These are phyloP conservation scores for Calophaca sinica DNA, from an alignment of 306 rosid genomes.

Conservation along the genomic window DNA sequence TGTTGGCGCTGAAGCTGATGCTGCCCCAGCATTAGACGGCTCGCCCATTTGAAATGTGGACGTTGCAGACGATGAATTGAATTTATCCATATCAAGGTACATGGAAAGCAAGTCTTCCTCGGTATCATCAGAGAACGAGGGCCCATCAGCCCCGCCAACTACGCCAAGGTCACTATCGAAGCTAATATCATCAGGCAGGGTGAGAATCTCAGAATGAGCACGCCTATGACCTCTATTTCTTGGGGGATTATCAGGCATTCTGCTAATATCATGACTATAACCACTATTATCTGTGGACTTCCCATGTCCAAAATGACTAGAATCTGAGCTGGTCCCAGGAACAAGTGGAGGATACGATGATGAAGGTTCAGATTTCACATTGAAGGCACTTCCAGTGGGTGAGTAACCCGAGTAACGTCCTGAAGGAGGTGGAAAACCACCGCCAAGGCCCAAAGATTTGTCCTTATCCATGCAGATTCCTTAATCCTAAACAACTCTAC, in stretches of 20 bases:
- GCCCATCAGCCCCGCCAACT: conserved; percentile 89
- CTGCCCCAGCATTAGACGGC: conserved; percentile 55
- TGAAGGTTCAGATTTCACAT: conserved; percentile 71
- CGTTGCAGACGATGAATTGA: conserved; percentile 84
- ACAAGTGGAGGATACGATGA: conserved; percentile 64
- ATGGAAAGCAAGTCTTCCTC: conserved; percentile 90
- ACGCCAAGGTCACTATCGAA: conserved; percentile 95
- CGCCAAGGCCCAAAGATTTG: conserved; percentile 66
- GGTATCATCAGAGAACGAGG: conserved; percentile 88
- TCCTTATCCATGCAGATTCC: conserved; percentile 74
- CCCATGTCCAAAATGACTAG: conserved; percentile 67
- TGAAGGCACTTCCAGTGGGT: conserved; percentile 58
- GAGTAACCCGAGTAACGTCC: conserved; percentile 71
- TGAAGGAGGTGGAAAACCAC: conserved; percentile 78
- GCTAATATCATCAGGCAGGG: conserved; percentile 93
- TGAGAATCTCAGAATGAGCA: conserved; percentile 91
- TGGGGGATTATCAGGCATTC: conserved; percentile 92
- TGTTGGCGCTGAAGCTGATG: conserved; percentile 25
- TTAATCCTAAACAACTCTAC: conserved; percentile 38
- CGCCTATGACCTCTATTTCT: conserved; percentile 90
- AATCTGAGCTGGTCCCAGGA: conserved; percentile 62
- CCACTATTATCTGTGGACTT: conserved; percentile 59
- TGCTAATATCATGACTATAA: conserved; percentile 91
- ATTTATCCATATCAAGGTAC: conserved; percentile 97
- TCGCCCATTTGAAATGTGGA: conserved; percentile 75